Conservation (phyloP, 2,329 filamentous ascomycete species). For the Trichoderma pleuroti region DNA sequence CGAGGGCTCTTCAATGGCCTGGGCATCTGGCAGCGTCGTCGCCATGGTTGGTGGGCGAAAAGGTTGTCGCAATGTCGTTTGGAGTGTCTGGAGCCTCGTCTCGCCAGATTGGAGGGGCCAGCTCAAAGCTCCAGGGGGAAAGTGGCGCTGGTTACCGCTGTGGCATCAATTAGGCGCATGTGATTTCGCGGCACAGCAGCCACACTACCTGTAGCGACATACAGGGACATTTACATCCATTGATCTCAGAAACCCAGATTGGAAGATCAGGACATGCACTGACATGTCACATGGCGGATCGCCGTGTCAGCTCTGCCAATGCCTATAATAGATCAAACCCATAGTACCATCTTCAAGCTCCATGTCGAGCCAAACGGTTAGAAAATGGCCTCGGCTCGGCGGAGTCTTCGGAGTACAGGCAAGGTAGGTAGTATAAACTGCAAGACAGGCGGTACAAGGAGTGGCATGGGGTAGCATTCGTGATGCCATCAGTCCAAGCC, state of each 20-base stretch:
- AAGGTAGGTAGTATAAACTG: not conserved
- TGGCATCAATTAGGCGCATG: not conserved
- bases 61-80: not conserved
- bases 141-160: not conserved
- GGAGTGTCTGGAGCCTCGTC: not conserved
- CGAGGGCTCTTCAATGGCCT: conserved; percentile 52
- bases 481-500: not conserved
- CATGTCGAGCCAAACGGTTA: not conserved
- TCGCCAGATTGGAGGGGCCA: not conserved
- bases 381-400: not conserved
- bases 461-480: not conserved
- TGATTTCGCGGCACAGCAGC: not conserved
- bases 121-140: not conserved
- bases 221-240: not conserved
- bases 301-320: not conserved
- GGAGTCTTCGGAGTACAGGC: not conserved
- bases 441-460: no score
- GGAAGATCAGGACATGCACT: not conserved
- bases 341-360: not conserved
- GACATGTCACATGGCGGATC: not conserved
- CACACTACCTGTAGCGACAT: not conserved
- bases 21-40: conserved; percentile 11
- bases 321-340: not conserved
- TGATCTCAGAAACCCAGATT: not conserved
- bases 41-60: not conserved